These are phyloP conservation scores for Dalbergia cultrata DNA, from an alignment of 306 rosid genomes.

Conservation along the genomic window DNA sequence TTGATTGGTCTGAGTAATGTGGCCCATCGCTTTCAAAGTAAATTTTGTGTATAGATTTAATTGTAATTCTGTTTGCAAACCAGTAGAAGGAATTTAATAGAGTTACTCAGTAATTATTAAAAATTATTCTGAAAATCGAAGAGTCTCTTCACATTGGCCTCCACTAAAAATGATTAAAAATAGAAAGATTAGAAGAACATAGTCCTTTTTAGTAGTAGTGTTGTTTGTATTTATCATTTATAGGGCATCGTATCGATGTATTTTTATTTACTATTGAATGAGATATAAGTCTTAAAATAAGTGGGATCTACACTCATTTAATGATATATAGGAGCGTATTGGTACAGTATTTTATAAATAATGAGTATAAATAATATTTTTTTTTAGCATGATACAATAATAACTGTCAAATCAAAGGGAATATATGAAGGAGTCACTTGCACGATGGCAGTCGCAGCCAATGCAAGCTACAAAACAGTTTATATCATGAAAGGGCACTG, in stretches of 20 bases:
- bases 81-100: background rate
- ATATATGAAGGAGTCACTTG: background rate
- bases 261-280: too few relatives aligned
- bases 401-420: background rate
- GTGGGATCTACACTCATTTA: too few relatives aligned
- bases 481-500: background rate
- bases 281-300: too few relatives aligned
- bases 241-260: too few relatives aligned
- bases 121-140: background rate
- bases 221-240: too few relatives aligned
- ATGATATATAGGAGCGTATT: too few relatives aligned
- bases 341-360: too few relatives aligned
- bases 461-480: background rate
- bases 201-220: background rate
- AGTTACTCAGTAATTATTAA: background rate
- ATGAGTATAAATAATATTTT: too few relatives aligned
- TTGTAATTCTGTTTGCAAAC: background rate
- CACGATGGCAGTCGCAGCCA: background rate
- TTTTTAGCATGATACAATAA: background rate
- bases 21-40: background rate
- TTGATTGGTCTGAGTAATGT: background rate
- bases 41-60: background rate
- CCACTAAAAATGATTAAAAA: background rate
- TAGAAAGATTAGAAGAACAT: background rate
- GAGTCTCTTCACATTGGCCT: background rate